Evolutionary conservation across 768 basidiomycete species (phyloP), one percentile per base, ranked within the genome.

Genomic region (Zangia roseola): DNA sequence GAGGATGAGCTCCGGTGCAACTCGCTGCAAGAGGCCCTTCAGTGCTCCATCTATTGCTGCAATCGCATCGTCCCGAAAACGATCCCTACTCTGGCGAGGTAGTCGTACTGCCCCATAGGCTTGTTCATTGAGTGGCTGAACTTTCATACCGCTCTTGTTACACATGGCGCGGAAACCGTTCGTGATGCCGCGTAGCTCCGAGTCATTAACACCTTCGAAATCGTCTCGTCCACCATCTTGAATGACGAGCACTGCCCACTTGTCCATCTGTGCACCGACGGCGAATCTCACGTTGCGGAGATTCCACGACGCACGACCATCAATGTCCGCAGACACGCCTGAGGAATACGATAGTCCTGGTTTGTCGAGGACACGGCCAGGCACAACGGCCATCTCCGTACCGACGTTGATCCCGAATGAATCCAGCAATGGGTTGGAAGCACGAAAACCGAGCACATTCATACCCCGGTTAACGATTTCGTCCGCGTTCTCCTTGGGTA

Each of bases 211-310:
- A 4, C 71, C 74, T 0, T 6, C 25, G 57, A 90, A 91, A 57
- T 90, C 86, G 20, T 76, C 74, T 19, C 71, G 54, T 3, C 48
- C 42, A 47, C 75, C 72, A 52, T 90, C 88, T 43, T 71, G 67
- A 50, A 92, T 79, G 37, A 88, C 66, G 13, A 92, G 68, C 6
- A 90, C 84, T 1, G 77, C 83, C 86, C 86, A 88, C 25, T 77
- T 77, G 34, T 70, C 65, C 41, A 92, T 62, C 16, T 53, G 65
- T 2, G 72, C 82, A 4, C 86, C 86, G 17, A 65, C 68, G 3
- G 78, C 69, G 58, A 91, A 91, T 55, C 75, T 79, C 74, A 70
- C 67, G 41, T 72, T 69, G 28, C 76, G 62, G 36, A 82, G 59
- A 54, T 82, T 80, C 79, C 79, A 81, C 24, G 75, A 72, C 3